Percentiles rank a stretch among this genome's conserved stretches.
Conservation (phyloP, 176 grass and related monocot species). For the Paspalum vaginatum region DNA sequence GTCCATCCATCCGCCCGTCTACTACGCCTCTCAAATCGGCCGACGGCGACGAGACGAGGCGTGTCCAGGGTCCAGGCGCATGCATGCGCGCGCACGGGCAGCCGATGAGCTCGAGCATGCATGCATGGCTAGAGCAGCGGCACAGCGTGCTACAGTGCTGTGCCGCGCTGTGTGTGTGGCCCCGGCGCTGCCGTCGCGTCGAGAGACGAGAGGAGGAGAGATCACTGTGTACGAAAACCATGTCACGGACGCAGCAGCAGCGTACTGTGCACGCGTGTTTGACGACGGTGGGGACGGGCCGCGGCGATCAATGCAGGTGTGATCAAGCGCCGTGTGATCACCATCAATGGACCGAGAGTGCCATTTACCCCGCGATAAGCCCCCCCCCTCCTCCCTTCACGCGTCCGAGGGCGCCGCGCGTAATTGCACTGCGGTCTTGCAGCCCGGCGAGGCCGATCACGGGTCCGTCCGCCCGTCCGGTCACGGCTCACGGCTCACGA, state of each 20-base stretch:
- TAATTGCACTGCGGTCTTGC: no score
- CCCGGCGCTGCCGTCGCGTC: no score
- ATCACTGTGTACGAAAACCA: not conserved
- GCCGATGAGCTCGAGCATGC: no score
- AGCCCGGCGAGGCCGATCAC: not conserved
- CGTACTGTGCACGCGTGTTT: not conserved
- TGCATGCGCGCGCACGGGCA: not conserved
- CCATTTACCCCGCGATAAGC: not conserved
- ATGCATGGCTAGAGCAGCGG: no score
- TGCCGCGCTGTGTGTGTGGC: not conserved
- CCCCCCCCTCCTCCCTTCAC: not conserved
- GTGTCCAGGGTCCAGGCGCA: not conserved
- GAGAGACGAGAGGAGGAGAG: not conserved
- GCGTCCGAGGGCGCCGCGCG: not conserved
- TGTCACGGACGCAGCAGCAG: not conserved
- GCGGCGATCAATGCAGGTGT: slow-evolving; percentile 22
- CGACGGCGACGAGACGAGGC: not conserved
- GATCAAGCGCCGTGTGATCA: slow-evolving; percentile 43
- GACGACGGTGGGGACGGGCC: not conserved
- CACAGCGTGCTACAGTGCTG: not conserved
- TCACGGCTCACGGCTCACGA: not conserved
- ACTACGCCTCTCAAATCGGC: not conserved
- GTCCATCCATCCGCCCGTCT: not conserved
- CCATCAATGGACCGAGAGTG: slow-evolving; percentile 16
- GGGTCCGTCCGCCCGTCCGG: not conserved